These are phyloP conservation scores for Emergomyces orientalis DNA, from an alignment of 2,329 filamentous ascomycete genomes.

Conservation along the genomic window DNA sequence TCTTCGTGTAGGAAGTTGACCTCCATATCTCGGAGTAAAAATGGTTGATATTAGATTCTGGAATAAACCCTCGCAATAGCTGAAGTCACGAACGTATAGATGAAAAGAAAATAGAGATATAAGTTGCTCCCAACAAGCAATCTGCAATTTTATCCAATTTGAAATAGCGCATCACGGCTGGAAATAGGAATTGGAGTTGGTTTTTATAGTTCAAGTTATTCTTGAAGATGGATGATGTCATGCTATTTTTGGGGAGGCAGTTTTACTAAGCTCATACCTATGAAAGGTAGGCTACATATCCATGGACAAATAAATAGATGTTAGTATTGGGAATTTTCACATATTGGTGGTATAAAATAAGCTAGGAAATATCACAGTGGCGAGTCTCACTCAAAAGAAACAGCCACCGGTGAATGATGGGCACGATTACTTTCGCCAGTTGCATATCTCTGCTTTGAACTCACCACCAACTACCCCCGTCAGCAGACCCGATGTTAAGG, in stretches of 20 bases:
- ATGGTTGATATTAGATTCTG: neutral
- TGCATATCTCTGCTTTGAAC: too few species aligned
- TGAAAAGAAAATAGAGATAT: neutral
- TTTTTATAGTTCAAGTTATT: neutral
- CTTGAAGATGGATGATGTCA: neutral
- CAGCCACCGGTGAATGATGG: too few species aligned
- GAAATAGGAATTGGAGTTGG: neutral
- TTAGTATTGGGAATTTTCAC: too few species aligned
- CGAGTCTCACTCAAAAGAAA: too few species aligned
- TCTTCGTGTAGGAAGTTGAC: neutral
- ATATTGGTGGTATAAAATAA: neutral
- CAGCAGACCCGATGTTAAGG: too few species aligned
- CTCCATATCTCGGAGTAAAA: neutral
- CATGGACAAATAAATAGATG: too few species aligned
- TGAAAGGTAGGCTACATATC: too few species aligned
- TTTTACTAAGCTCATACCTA: too few species aligned
- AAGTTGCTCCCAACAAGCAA: neutral
- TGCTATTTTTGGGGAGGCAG: too few species aligned
- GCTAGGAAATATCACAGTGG: neutral
- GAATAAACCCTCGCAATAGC: neutral
- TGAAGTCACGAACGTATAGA: neutral
- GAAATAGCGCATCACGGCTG: neutral
- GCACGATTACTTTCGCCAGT: too few species aligned
- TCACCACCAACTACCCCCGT: too few species aligned
- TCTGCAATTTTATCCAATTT: neutral